Conservation (phyloP, 2,329 filamentous ascomycete species). For the Cyanodermella asteris region DNA sequence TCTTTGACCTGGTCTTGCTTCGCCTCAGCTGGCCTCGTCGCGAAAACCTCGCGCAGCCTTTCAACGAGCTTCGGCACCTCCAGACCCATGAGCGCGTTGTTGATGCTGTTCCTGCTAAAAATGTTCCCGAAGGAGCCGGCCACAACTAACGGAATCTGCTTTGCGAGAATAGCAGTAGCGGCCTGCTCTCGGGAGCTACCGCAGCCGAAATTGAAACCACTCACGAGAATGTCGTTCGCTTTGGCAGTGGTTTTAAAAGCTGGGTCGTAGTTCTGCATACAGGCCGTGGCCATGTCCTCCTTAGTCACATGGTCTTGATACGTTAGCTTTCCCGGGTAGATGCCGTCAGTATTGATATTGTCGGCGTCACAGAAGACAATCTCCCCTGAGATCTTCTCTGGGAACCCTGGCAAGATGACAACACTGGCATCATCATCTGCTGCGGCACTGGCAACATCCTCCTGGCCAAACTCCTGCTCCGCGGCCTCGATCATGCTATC, state of each 20-base stretch:
- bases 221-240: conserved; percentile 58
- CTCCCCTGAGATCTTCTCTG: conserved; percentile 60
- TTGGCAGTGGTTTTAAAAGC: conserved; percentile 42
- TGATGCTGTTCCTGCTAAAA: conserved; percentile 29
- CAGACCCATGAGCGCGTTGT: conserved; percentile 20
- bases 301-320: conserved; percentile 66
- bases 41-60: conserved; percentile 16
- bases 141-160: conserved; percentile 17
- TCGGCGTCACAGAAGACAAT: conserved; percentile 73
- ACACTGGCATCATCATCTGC: conserved; percentile 19
- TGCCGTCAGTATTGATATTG: conserved; percentile 80
- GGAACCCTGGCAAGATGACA: conserved; percentile 67
- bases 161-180: conserved; percentile 54
- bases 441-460: conserved; percentile 8
- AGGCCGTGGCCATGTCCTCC: conserved; percentile 68
- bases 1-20: conserved; percentile 24
- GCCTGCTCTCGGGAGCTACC: conserved; percentile 68
- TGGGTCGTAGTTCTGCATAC: conserved; percentile 85
- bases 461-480: conserved; percentile 23
- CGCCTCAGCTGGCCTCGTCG: conserved; percentile 19
- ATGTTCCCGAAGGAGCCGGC: conserved; percentile 19
- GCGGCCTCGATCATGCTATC: conserved; percentile 38
- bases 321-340: conserved; percentile 81
- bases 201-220: conserved; percentile 76
- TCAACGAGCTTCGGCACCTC: conserved; percentile 17